Base-by-base conservation (phyloP, 2,329 filamentous ascomycete species). In the Cordyceps tenuipes region DNA sequence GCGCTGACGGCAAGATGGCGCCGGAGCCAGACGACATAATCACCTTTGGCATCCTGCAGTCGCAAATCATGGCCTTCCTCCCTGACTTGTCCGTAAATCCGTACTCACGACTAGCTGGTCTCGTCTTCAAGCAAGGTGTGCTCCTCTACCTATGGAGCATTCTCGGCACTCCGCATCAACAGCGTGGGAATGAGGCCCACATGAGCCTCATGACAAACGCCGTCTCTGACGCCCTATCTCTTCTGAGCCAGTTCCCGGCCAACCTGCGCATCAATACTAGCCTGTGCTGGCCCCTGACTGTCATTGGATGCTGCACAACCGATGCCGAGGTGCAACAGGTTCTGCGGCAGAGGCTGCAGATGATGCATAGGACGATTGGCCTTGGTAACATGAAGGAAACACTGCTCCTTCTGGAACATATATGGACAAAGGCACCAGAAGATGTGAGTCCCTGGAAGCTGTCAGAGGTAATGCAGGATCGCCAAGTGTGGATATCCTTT, bases 401-500 rank as follows among this genome's bases (percentile, higher is more conserved):
- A 0, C 60, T 76, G 12, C 67, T 71, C 3, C 60, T 79, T 0
- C 64, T 79, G 6, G 73, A 77, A 21, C 72, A 72, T 59, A 70
- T 79, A 44, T 79, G 77, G 77, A 68, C 66, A 23, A 64, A 69
- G 56, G 68, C 73, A 0, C 51, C 59, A 0, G 67, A 68, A 0
- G 61, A 68, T 5, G 66, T 69, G 0, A 71, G 73, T 4, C 77
- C 77, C 1, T 79, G 77, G 77, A 73, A 69, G 50, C 68, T 79
- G 26, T 76, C 72, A 53, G 70, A 69, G 12, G 71, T 73, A n/a
- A 79, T 79, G 76, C 71, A 76, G 39, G 68, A 76, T 29, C 70
- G 74, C 43, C 73, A 77, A 60, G 77, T 79, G 36, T 77, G 75
- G 76, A 78, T 78, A 46, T 79, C 77, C 3, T 79, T 79, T 68